These are phyloP conservation scores for Pyropia yezoensis DNA, from an alignment of 23 red algal species.

Conservation along the genomic window DNA sequence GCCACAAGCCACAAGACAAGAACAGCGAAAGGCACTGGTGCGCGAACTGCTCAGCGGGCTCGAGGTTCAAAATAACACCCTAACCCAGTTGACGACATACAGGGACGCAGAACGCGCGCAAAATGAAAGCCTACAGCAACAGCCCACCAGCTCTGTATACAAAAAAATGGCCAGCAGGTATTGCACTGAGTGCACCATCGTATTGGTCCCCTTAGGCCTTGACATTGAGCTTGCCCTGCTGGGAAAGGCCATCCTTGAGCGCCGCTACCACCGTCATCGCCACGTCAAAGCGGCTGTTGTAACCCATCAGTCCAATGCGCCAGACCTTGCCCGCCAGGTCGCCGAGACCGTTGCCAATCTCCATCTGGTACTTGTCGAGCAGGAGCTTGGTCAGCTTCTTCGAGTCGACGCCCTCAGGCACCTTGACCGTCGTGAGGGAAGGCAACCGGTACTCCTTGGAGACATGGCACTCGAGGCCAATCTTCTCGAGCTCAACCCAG, in stretches of 20 bases:
- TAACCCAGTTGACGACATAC: too few species aligned
- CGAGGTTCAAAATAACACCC: too few species aligned
- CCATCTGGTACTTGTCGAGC: conserved; percentile 63
- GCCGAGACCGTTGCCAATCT: conserved; percentile 72
- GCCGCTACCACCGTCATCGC: conserved; percentile 34
- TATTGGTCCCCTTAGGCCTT: too few species aligned
- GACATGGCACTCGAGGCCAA: conserved; percentile 57
- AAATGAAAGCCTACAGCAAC: too few species aligned
- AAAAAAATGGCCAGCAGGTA: too few species aligned
- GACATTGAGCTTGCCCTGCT: conserved; percentile 20
- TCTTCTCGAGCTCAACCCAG: conserved; percentile 43
- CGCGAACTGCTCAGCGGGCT: too few species aligned
- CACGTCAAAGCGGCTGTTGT: conserved; percentile 55
- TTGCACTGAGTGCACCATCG: too few species aligned
- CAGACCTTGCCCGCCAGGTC: conserved; percentile 66
- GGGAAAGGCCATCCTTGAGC: conserved; percentile 41
- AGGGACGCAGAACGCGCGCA: too few species aligned
- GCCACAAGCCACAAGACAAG: too few species aligned
- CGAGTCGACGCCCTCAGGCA: conserved; percentile 51
- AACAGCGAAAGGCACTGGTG: too few species aligned
- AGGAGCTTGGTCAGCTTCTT: conserved; percentile 45
- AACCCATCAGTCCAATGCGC: conserved; percentile 74
- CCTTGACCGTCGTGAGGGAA: conserved; percentile 56
- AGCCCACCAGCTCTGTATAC: too few species aligned
- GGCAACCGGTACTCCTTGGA: conserved; percentile 42